These are phyloP conservation scores for Botrytis cinerea DNA, from an alignment of 2,329 filamentous ascomycete species.

Conservation along the genomic window DNA sequence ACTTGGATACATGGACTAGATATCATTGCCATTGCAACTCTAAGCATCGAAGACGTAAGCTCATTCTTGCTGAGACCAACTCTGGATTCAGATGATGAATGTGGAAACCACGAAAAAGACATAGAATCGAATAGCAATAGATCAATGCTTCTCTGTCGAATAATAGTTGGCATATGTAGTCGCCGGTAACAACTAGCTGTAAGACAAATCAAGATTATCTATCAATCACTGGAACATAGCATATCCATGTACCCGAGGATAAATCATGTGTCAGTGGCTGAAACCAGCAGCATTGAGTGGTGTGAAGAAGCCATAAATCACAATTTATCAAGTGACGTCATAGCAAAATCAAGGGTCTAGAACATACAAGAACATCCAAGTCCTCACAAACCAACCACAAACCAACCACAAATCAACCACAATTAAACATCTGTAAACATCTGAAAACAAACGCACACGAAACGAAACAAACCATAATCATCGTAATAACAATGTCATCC, in stretches of 20 bases:
- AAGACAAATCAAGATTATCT: neutral
- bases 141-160: neutral
- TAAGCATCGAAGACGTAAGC: neutral
- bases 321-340: slow-evolving; percentile 2
- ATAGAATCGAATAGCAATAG: neutral
- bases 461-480: neutral
- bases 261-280: slow-evolving; percentile 4
- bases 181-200: neutral
- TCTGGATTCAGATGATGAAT: neutral
- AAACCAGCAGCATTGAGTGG: slow-evolving; percentile 7
- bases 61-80: neutral
- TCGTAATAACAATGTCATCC: slow-evolving; percentile 4
- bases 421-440: neutral
- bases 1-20: neutral
- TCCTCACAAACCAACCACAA: neutral
- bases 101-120: neutral
- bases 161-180: neutral
- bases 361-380: neutral
- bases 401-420: neutral
- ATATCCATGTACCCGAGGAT: neutral
- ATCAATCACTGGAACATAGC: neutral
- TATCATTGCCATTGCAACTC: neutral
- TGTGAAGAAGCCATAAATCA: neutral
- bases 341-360: slow-evolving; percentile 11
- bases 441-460: neutral